A percentile compares a stretch with the other conserved stretches of the same genome.
phyloP scores from a whole-genome alignment of 2,329 filamentous ascomycete genomes.

The Calonectria henricotiae region DNA sequence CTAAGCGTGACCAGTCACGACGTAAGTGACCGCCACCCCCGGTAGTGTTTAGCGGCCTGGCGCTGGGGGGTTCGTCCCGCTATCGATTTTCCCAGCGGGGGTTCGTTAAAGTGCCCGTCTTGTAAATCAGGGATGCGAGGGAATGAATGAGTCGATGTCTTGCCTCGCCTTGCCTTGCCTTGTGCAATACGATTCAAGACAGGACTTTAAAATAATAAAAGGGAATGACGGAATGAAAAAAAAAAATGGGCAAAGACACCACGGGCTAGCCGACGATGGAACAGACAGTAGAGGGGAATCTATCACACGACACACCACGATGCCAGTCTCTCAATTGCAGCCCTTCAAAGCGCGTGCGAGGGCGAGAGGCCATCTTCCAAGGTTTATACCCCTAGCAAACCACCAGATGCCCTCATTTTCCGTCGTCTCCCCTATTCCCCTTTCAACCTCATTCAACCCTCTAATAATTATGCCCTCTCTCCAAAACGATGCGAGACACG shows the following conservation, averaged over 20 bases:
- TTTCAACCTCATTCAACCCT: conserved; percentile 11
- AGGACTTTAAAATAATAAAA: conserved; percentile 9
- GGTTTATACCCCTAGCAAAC: conserved; percentile 34
- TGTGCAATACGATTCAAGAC: not conserved
- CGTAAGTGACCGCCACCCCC: conserved; percentile 28
- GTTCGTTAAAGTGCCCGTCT: conserved; percentile 13
- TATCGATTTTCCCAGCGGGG: conserved; percentile 29
- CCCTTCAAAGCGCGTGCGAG: not conserved
- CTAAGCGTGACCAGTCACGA: conserved; percentile 31
- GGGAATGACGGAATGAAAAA: conserved; percentile 3
- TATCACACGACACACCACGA: conserved; percentile 7
- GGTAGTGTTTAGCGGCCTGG: conserved; percentile 23
- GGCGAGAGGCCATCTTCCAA: conserved; percentile 5
- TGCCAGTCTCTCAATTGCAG: not conserved
- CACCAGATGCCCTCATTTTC: conserved; percentile 30
- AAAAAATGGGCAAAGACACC: conserved; percentile 21
- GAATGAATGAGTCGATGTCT: conserved; percentile 18
- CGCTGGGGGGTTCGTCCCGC: conserved; percentile 31
- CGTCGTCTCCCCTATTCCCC: conserved; percentile 18
- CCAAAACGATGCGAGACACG: conserved; percentile 35
- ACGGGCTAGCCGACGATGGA: conserved; percentile 13
- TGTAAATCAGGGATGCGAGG: conserved; percentile 14
- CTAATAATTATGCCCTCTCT: conserved; percentile 34
- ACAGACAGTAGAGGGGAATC: conserved; percentile 8
- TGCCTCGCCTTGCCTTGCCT: too few species aligned